A percentile compares a stretch with the other conserved stretches of the same genome.
Evolutionary conservation across 495 filamentous ascomycete genomes (phyloP).

Genomic region (Penicillium maclennaniae): DNA sequence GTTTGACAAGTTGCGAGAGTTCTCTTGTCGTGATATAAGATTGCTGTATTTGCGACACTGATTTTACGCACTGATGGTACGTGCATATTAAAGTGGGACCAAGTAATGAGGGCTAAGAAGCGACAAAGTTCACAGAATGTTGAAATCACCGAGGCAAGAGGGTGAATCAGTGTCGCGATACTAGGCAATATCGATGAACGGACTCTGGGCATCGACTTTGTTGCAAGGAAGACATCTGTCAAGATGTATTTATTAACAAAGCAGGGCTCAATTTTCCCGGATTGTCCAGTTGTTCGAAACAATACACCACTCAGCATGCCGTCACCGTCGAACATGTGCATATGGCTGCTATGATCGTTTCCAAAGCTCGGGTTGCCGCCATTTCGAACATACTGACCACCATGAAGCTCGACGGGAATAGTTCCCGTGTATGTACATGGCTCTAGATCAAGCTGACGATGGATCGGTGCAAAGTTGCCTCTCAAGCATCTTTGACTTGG

Average conservation of each 20-base stretch:
- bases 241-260: slow-evolving; percentile 64
- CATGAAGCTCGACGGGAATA: slow-evolving; percentile 57
- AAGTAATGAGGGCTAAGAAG: slow-evolving; percentile 40
- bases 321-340: slow-evolving; percentile 70
- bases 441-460: slow-evolving; percentile 40
- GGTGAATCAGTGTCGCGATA: slow-evolving; percentile 57
- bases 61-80: slow-evolving; percentile 57
- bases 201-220: slow-evolving; percentile 35
- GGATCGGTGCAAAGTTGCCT: slow-evolving; percentile 63
- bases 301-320: slow-evolving; percentile 64
- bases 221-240: slow-evolving; percentile 57
- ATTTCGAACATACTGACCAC: slow-evolving; percentile 68
- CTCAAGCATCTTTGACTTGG: slow-evolving; percentile 40
- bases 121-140: slow-evolving; percentile 47
- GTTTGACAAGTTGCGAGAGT: slow-evolving; percentile 64
- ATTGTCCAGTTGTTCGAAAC: slow-evolving; percentile 38
- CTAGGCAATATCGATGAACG: slow-evolving; percentile 54
- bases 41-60: slow-evolving; percentile 60
- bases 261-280: slow-evolving; percentile 41
- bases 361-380: slow-evolving; percentile 61
- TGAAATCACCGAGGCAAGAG: slow-evolving; percentile 35
- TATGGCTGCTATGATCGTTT: slow-evolving; percentile 49
- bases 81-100: slow-evolving; percentile 50
- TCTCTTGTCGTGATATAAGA: slow-evolving; percentile 61
- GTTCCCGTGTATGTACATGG: slow-evolving; percentile 49